Evolutionary conservation across 2,329 filamentous ascomycete genomes (phyloP).

Genomic region (Xylogone sp.): DNA sequence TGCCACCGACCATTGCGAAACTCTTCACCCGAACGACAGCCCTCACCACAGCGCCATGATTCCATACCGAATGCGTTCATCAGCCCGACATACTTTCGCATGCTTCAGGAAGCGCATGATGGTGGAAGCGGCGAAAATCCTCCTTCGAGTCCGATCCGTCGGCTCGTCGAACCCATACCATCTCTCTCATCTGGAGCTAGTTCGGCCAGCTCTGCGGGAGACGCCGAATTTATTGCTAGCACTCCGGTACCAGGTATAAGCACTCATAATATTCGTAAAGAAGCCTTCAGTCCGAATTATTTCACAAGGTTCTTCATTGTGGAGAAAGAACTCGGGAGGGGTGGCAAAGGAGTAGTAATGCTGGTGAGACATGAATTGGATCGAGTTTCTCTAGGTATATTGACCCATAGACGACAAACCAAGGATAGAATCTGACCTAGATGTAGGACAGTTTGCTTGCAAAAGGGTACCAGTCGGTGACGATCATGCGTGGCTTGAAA

Average conservation of each 20-base stretch:
- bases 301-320: slow-evolving; percentile 92
- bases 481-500: slow-evolving; percentile 92
- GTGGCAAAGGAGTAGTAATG: slow-evolving; percentile 91
- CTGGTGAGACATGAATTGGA: slow-evolving; percentile 93
- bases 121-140: slow-evolving; percentile 39
- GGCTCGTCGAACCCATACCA: slow-evolving; percentile 31
- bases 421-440: slow-evolving; percentile 10
- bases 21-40: slow-evolving; percentile 45
- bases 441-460: slow-evolving; percentile 75
- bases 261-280: slow-evolving; percentile 72
- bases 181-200: slow-evolving; percentile 15
- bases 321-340: slow-evolving; percentile 78
- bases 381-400: slow-evolving; percentile 66
- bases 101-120: slow-evolving; percentile 63
- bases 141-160: slow-evolving; percentile 50
- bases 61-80: slow-evolving; percentile 59
- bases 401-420: background rate
- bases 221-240: slow-evolving; percentile 50
- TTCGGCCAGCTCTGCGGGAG: slow-evolving; percentile 20
- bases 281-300: slow-evolving; percentile 88
- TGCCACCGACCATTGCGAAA: slow-evolving; percentile 34
- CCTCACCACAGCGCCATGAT: slow-evolving; percentile 38
- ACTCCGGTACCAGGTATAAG: slow-evolving; percentile 38
- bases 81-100: slow-evolving; percentile 90
- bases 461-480: slow-evolving; percentile 95